Base-by-base conservation (phyloP, 108 stramenopile species). In the Craspedostauros australis region DNA sequence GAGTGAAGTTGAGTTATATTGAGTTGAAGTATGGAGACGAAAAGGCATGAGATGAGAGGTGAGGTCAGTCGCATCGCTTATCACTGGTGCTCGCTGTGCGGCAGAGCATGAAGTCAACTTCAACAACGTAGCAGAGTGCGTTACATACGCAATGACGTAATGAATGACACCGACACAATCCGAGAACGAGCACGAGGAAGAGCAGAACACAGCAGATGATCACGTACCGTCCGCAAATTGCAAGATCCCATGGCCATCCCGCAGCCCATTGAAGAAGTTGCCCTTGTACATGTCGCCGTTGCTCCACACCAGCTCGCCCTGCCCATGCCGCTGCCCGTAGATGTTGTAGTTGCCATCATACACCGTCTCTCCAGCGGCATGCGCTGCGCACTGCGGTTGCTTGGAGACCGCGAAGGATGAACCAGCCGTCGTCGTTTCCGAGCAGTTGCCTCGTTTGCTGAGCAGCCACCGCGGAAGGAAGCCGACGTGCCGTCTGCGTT, bases 201-300 rank as follows among this genome's bases (percentile, higher is more conserved):
- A 23, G 23, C 36, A 40, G 6, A 26, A 1, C 16, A 4, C 25
- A 6, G 21, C 50, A 33, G 11, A 36, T 36, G 11, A 12, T 36
- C 25, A 11, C 64, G 37, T 44, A 65, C 74, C 75, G 28, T 85
- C 77, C 32, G 47, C 51, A 56, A 70, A 76, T 24, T 28, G 48
- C 19, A 79, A 53, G 11, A 68, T 70, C 5, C 84, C 84, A 12
- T 68, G 48, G 7, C 84, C 84, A 3, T 77, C 54, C 15, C 80
- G 72, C 20, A 44, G 39, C 14, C 77, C 84, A 53, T 76, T 60
- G 31, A 53, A 44, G 42, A 85, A 85, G 3, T 34, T 55, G 1
- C 84, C 84, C 9, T 73, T 61, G 50, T 77, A 86, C 19, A 50
- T 45, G 60, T 82, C 70, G 0, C 78, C 79, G 44, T 82, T 75